Evolutionary conservation across 129 eudicot species (phyloP).

Genomic region (Mikania micrantha): DNA sequence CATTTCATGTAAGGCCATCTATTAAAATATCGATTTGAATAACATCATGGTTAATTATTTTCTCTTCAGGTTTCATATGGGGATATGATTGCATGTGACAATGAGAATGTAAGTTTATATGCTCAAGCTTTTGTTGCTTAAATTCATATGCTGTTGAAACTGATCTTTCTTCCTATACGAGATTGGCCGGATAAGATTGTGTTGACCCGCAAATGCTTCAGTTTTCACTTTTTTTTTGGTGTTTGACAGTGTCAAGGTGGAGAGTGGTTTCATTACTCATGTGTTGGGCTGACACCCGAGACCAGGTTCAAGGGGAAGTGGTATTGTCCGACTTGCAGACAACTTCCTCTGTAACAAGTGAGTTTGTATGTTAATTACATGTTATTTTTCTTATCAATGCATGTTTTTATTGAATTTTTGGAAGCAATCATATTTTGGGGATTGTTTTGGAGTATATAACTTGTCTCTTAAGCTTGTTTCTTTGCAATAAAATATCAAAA

Average conservation of each 20-base stretch:
- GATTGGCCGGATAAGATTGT: not conserved
- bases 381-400: not conserved
- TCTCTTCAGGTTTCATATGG: slow-evolving; percentile 80
- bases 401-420: not conserved
- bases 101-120: slow-evolving; percentile 62
- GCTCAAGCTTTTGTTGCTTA: not conserved
- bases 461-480: not conserved
- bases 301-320: slow-evolving; percentile 98
- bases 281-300: slow-evolving; percentile 98
- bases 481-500: not conserved
- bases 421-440: not conserved
- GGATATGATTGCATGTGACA: slow-evolving; percentile 99
- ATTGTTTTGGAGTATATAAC: slow-evolving; percentile 4
- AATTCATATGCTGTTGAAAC: not conserved
- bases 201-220: not conserved
- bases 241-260: slow-evolving; percentile 87
- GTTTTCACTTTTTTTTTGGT: not conserved
- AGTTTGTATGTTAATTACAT: not conserved
- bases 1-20: not conserved
- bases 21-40: not conserved
- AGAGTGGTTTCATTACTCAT: slow-evolving; percentile 95
- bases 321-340: slow-evolving; percentile 97
- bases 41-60: not conserved
- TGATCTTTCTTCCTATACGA: not conserved
- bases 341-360: slow-evolving; percentile 27